Evolutionary conservation across 1,284 basidiomycete species (phyloP), one percentile per base, ranked within the genome.

Genomic region (Rhizoctonia solani): DNA sequence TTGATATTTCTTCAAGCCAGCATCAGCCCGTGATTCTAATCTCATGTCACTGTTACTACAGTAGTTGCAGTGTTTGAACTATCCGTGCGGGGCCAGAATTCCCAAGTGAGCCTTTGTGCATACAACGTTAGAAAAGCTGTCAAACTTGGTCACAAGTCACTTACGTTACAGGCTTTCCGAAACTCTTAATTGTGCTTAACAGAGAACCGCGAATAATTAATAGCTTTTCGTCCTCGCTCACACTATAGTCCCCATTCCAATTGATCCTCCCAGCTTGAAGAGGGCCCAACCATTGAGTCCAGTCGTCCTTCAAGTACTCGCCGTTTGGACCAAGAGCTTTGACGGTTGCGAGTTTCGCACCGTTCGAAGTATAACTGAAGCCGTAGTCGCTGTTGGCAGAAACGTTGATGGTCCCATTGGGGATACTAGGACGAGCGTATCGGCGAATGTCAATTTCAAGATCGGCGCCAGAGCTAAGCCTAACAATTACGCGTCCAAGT

Each of bases 1-100:
- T n/a, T n/a, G n/a, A n/a, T n/a, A n/a, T n/a, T n/a, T n/a, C n/a
- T n/a, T n/a, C n/a, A n/a, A n/a, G n/a, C n/a, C n/a, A n/a, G n/a
- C n/a, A n/a, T n/a, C n/a, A n/a, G n/a, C n/a, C n/a, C n/a, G n/a
- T n/a, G n/a, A n/a, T n/a, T n/a, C n/a, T n/a, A n/a, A n/a, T 25
- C 25, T 63, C 32, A 63, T 5, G 58, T 63, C 13, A 63, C 58
- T n/a, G 58, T 63, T 6, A 63, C 58, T 11, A 63, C 47, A 3
- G 58, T 63, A 2, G 58, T 63, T 4, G 23, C 61, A 5, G 54
- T 66, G 68, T 69, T 69, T n/a, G 54, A 46, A 1, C 56, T n/a
- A 27, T 69, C 68, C 14, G 53, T 21, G 4, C 68, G 59, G 13
- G 68, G 68, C 68, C 68, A 69, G 54, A 69, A 69, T 47, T 69